Conservation (phyloP, 169 alveolate species). For the Cryptosporidium felis region DNA sequence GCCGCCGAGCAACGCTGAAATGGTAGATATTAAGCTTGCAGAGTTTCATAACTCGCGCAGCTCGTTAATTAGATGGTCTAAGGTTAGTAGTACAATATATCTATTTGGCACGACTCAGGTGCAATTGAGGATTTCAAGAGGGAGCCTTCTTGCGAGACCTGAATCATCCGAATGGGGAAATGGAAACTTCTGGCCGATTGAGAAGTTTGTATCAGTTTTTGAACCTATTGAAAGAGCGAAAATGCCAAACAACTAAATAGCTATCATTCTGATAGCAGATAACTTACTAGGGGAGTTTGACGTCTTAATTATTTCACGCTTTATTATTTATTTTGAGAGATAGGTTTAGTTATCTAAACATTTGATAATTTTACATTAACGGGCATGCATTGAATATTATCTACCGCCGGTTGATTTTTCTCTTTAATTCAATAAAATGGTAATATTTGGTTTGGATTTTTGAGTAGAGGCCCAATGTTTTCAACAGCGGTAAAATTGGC, state of each 20-base stretch:
- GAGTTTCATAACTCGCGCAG: slow-evolving; percentile 69
- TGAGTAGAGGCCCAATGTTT: slow-evolving; percentile 71
- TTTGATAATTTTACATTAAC: too few species aligned
- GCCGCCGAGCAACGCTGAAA: slow-evolving; percentile 43
- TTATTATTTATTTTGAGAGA: too few species aligned
- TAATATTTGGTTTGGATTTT: neutral
- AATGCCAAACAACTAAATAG: slow-evolving; percentile 18
- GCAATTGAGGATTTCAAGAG: slow-evolving; percentile 46
- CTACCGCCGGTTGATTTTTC: neutral
- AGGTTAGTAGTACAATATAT: slow-evolving; percentile 57
- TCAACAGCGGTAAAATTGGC: slow-evolving; percentile 84
- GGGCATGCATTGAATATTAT: neutral
- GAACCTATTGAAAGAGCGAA: slow-evolving; percentile 69
- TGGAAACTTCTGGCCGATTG: slow-evolving; percentile 70
- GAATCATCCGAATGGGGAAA: slow-evolving; percentile 70
- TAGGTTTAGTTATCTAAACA: too few species aligned
- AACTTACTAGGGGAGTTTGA: too few species aligned
- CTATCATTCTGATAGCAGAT: too few species aligned
- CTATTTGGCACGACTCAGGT: slow-evolving; percentile 65
- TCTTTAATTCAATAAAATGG: neutral
- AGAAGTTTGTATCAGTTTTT: slow-evolving; percentile 63
- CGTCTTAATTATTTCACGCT: too few species aligned
- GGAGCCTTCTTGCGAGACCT: slow-evolving; percentile 33
- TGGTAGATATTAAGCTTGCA: slow-evolving; percentile 42
- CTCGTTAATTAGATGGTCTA: slow-evolving; percentile 68